Conservation (phyloP, 2,329 filamentous ascomycete genomes). For the Tolypocladium pustulatum region DNA sequence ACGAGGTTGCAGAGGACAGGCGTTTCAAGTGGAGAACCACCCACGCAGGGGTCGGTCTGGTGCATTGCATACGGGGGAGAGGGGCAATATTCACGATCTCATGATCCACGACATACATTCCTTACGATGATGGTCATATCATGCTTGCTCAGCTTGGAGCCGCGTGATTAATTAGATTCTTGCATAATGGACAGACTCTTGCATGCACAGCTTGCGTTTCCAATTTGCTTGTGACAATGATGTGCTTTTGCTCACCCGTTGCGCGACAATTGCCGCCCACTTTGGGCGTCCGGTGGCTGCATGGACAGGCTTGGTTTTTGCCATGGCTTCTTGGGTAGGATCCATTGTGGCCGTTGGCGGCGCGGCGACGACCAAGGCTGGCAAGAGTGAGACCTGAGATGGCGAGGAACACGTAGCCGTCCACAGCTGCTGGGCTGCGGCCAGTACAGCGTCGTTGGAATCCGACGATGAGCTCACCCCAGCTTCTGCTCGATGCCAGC, state of each 20-base stretch:
- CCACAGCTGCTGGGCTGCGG: too few relatives aligned
- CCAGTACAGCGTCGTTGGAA: too few relatives aligned
- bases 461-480: too few relatives aligned
- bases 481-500: too few relatives aligned
- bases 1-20: background rate
- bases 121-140: conserved; percentile 6
- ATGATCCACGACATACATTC: conserved; percentile 6
- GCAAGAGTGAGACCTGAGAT: too few relatives aligned
- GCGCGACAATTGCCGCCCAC: background rate
- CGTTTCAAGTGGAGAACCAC: background rate
- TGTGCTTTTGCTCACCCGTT: background rate
- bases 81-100: background rate
- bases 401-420: too few relatives aligned
- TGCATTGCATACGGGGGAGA: background rate
- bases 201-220: background rate
- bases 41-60: too few relatives aligned
- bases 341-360: background rate
- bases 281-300: background rate
- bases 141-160: background rate
- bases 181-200: background rate
- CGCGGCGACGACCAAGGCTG: background rate
- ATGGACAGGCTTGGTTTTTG: background rate
- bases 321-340: background rate
- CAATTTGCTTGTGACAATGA: background rate
- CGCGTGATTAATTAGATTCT: background rate